Conservation (phyloP, 1,139 yeast species). For the Williopsis jadinii region DNA sequence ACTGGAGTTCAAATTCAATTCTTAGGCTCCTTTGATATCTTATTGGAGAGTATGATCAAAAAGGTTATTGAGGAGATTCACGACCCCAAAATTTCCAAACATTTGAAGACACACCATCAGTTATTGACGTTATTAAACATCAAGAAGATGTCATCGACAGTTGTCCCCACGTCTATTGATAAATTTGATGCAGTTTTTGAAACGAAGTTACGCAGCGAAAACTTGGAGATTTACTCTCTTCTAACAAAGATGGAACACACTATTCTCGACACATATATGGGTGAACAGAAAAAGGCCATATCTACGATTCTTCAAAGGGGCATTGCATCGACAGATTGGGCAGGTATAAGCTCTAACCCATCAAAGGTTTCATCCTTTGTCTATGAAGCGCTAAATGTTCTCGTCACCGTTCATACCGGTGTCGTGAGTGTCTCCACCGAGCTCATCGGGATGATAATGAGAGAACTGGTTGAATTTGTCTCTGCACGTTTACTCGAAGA, state of each 20-base stretch:
- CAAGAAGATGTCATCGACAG: conserved; percentile 35
- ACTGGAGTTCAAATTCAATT: conserved; percentile 43
- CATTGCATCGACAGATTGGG: conserved; percentile 41
- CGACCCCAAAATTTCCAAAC: conserved; percentile 10
- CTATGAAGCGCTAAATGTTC: conserved; percentile 41
- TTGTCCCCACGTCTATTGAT: conserved; percentile 41
- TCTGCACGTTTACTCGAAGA: conserved; percentile 36
- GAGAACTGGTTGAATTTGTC: conserved; percentile 39
- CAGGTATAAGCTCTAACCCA: conserved; percentile 29
- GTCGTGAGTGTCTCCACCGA: conserved; percentile 41
- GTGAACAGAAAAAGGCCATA: conserved; percentile 41
- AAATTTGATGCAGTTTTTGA: conserved; percentile 43
- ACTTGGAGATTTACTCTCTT: conserved; percentile 34
- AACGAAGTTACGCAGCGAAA: conserved; percentile 31
- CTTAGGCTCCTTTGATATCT: conserved; percentile 41
- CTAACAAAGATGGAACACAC: conserved; percentile 44
- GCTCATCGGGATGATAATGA: conserved; percentile 36
- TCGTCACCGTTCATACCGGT: conserved; percentile 48
- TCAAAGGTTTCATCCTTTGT: conserved; percentile 39
- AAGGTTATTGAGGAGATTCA: conserved; percentile 33
- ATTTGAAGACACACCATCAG: conserved; percentile 31
- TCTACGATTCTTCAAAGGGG: conserved; percentile 43
- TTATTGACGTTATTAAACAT: conserved; percentile 45
- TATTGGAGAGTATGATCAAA: conserved; percentile 43
- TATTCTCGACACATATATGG: conserved; percentile 43